Percentiles rank a stretch among this genome's conserved stretches.
These are phyloP conservation scores for Pseudomonodictys pantanalensis DNA, from an alignment of 495 filamentous ascomycete species.

Conservation along the genomic window DNA sequence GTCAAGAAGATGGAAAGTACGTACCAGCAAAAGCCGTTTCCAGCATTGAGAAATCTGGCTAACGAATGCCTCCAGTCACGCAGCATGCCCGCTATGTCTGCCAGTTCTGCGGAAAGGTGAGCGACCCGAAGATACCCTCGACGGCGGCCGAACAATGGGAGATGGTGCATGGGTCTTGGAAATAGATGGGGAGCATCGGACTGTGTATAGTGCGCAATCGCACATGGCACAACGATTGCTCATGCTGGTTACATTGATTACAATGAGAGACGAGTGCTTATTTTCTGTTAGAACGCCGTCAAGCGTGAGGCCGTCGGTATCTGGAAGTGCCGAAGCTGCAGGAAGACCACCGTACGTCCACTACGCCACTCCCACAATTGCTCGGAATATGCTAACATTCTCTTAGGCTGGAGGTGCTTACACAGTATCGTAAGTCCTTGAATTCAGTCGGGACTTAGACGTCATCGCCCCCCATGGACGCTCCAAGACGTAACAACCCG, in stretches of 20 bases:
- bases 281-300: slow-evolving; percentile 90
- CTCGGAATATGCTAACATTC: not conserved
- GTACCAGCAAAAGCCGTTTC: not conserved
- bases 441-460: too few relatives aligned
- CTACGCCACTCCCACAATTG: slow-evolving; percentile 55
- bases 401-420: slow-evolving; percentile 97
- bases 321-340: slow-evolving; percentile 76
- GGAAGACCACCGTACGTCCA: slow-evolving; percentile 28
- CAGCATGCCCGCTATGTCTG: slow-evolving; percentile 34
- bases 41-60: slow-evolving; percentile 2
- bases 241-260: slow-evolving; percentile 92
- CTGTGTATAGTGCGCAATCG: too few relatives aligned
- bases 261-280: slow-evolving; percentile 73
- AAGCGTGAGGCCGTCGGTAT: slow-evolving; percentile 91
- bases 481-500: not conserved
- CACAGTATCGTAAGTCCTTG: slow-evolving; percentile 86
- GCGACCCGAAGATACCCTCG: too few relatives aligned
- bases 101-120: slow-evolving; percentile 37
- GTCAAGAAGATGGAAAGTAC: slow-evolving; percentile 97
- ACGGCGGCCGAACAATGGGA: too few relatives aligned
- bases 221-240: too few relatives aligned
- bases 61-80: slow-evolving; percentile 16
- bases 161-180: too few relatives aligned
- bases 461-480: not conserved
- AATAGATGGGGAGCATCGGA: too few relatives aligned